These are phyloP conservation scores for Pezicula carpinea DNA, from an alignment of 2,329 filamentous ascomycete species.

Conservation along the genomic window DNA sequence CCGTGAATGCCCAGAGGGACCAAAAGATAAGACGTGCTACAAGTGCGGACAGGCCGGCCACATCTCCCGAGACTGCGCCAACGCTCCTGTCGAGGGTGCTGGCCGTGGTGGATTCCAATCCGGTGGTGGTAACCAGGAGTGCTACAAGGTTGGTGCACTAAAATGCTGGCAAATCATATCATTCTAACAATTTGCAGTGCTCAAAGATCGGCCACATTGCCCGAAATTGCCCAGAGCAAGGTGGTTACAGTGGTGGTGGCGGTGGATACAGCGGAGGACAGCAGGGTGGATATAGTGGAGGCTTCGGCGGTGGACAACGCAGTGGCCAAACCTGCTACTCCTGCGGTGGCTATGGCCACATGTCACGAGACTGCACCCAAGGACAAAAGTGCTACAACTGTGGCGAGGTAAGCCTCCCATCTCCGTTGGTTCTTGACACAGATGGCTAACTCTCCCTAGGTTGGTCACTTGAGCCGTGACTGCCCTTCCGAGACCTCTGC, in stretches of 20 bases:
- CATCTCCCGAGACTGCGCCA: slow-evolving; percentile 71
- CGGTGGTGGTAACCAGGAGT: slow-evolving; percentile 57
- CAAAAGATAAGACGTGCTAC: slow-evolving; percentile 83
- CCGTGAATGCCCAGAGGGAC: slow-evolving; percentile 85
- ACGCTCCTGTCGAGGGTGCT: slow-evolving; percentile 27
- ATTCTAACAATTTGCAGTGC: slow-evolving; percentile 50
- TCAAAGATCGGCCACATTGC: slow-evolving; percentile 95
- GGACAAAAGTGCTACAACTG: slow-evolving; percentile 99
- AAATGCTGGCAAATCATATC: slow-evolving; percentile 1
- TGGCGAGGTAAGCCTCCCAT: slow-evolving; percentile 74
- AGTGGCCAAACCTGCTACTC: slow-evolving; percentile 92
- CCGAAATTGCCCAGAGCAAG: slow-evolving; percentile 74
- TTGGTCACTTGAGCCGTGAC: slow-evolving; percentile 90
- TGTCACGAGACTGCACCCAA: slow-evolving; percentile 95
- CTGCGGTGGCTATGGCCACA: slow-evolving; percentile 94
- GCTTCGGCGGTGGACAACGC: slow-evolving; percentile 42
- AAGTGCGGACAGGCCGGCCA: slow-evolving; percentile 80
- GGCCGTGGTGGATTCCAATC: slow-evolving; percentile 26
- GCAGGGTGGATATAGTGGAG: slow-evolving; percentile 33
- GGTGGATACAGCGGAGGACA: slow-evolving; percentile 27
- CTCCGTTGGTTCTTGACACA: slow-evolving; percentile 3
- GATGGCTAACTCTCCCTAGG: slow-evolving; percentile 44
- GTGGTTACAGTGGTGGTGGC: slow-evolving; percentile 44
- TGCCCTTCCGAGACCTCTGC: slow-evolving; percentile 87
- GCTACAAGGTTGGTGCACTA: slow-evolving; percentile 65